These are phyloP conservation scores for Geotrichum fermentans DNA, from an alignment of 1,139 yeast genomes.

Conservation along the genomic window DNA sequence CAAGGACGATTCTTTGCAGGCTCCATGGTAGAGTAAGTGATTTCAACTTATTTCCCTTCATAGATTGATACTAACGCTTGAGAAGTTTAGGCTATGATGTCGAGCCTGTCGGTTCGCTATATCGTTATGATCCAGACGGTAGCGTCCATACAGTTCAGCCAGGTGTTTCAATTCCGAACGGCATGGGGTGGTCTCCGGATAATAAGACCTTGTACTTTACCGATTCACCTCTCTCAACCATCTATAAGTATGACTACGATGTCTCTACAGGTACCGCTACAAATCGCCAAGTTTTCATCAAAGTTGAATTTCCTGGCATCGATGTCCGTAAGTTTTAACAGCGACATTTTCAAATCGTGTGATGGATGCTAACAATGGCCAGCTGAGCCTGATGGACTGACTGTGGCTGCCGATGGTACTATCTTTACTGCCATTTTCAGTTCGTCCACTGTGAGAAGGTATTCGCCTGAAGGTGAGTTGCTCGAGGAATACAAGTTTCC, in stretches of 20 bases:
- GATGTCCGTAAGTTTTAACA: slow-evolving; percentile 11
- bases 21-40: slow-evolving; percentile 28
- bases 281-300: slow-evolving; percentile 41
- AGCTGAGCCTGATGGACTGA: slow-evolving; percentile 68
- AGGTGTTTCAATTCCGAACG: slow-evolving; percentile 44
- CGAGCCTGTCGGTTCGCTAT: slow-evolving; percentile 35
- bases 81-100: slow-evolving; percentile 9
- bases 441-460: slow-evolving; percentile 51
- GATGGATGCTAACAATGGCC: neutral
- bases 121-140: slow-evolving; percentile 37
- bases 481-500: slow-evolving; percentile 56
- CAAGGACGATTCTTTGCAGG: slow-evolving; percentile 37
- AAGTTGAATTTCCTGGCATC: slow-evolving; percentile 15
- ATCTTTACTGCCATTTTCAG: slow-evolving; percentile 69
- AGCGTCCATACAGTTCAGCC: slow-evolving; percentile 19
- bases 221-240: slow-evolving; percentile 56
- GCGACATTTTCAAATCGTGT: neutral
- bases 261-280: slow-evolving; percentile 43
- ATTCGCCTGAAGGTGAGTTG: slow-evolving; percentile 46
- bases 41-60: too few relatives aligned
- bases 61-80: too few relatives aligned
- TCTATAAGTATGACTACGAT: slow-evolving; percentile 63
- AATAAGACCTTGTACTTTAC: slow-evolving; percentile 60
- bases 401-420: slow-evolving; percentile 56
- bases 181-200: slow-evolving; percentile 64